Base-by-base conservation (phyloP, 2,329 filamentous ascomycete genomes). In the Dactylellina drechsleri region DNA sequence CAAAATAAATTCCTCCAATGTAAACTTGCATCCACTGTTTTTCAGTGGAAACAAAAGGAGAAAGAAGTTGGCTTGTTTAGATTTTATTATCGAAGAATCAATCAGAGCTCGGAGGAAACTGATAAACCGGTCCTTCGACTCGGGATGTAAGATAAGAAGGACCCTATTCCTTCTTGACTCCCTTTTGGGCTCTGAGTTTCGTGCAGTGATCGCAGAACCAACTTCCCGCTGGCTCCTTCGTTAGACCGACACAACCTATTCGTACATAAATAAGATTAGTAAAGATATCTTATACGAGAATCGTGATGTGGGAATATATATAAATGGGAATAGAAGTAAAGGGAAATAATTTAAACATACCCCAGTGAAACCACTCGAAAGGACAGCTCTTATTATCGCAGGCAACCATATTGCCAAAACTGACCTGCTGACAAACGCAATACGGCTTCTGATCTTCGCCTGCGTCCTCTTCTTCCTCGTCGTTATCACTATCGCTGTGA, bases 331-430 rank as follows among this genome's bases (percentile, higher is more conserved):
- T 2, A 23, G 23, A 31, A 45, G 23, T 15, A 57, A 26, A 50
- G 18, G 6, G 40, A 12, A 23, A 23, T 23, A 23, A 23, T 23
- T 23, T 23, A 23, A 50, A 76, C 72, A 5, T 56, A 76, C 72
- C 66, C 72, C 72, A 76, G 82, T 95, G 92, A 81, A 95, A 95
- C 92, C 92, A 95, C 83, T 95, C 91, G 80, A 88, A 92, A 45
- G 89, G 88, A 82, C 92, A 95, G 78, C 89, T 86, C 74, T 91
- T 88, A 81, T 95, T 94, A 84, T 95, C 92, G 83, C 92, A 95
- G 36, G 91, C 92, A 77, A 95, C 91, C 92, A 95, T 95, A 80
- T 94, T 90, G 76, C 92, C 92, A 80, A 91, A 93, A 82, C 90
- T 93, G 77, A 93, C 90, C 79, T 91, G 91, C 81, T 93, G 90